Evolutionary conservation across 2,329 filamentous ascomycete genomes (phyloP), one percentile per base, ranked within the genome.

Genomic region (Talaromyces amestolkiae): DNA sequence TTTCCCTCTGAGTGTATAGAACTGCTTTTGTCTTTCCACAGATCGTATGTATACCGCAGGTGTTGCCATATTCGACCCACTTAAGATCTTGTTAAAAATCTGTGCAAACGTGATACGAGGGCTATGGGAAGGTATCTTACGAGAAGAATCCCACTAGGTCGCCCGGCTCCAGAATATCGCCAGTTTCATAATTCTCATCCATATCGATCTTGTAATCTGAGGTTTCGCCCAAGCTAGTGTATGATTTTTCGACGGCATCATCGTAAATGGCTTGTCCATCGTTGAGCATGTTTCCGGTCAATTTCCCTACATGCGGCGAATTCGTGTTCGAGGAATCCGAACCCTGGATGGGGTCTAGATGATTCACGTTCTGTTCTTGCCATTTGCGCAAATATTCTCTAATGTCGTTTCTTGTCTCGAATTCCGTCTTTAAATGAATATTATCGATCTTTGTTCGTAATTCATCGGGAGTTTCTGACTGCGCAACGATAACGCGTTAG

Each of bases 21-120:
- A 81, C 59, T 81, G 79, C 61, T 75, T 74, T 59, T 80, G 78
- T 59, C 75, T 76, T 22, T 76, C 73, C 31, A 80, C 59, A 0
- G 79, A 79, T 24, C 74, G 75, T 19, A 81, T 73, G 65, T 81
- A 81, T 7, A 81, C 74, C 11, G 75, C 77, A 37, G 78, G 72
- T 33, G 68, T 71, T 54, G 77, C 69, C 3, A 74, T 65, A 1
- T 73, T 74, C 6, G 74, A 69, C 2, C 68, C 64, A n/a, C 70
- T 72, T 19, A 5, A 62, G 37, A 7, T 17, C n/a, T 22, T 19
- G 27, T 66, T 61, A 66, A 65, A 24, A 10, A 19, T 39, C 31
- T 8, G 51, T 59, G 31, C n/a, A 54, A 49, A 31, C 31, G 8
- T 3, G 17, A 58, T 51, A 9, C n/a, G 35, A 37, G 10, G 3